Evolutionary conservation across 331 rosid species (phyloP), one percentile per base, ranked within the genome.

Genomic region (Telfairia occidentalis): DNA sequence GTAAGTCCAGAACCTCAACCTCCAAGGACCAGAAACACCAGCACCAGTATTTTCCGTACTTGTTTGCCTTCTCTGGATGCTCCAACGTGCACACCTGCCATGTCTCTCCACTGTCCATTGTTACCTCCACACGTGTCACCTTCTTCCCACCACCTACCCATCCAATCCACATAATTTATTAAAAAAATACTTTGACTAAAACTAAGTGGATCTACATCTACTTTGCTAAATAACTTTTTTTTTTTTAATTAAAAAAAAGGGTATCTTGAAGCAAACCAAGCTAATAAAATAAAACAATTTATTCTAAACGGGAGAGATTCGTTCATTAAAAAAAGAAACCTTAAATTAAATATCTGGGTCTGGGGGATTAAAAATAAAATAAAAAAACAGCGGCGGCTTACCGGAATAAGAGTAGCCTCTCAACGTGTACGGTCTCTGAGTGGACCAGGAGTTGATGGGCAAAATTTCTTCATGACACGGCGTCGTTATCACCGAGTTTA

Each of bases 1-100:
- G 71, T 1, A 93, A 71, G 78, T 87, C 85, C 35, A 88, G 77
- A 23, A 93, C 88, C 75, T 91, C 95, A 4, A 91, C 87, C 58
- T 91, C 98, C 74, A 93, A 67, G 0, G 86, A 88, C 98, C 98
- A 93, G 77, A 93, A 91, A 69, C 98, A 91, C 98, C 98, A 91
- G 78, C 98, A 93, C 97, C 97, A 93, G 78, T 84, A 84, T 53
- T 91, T 93, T 0, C 98, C 98, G 23, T 83, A 88, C 71, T 83
- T 93, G 85, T 55, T 93, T 0, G 92, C 83, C 71, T 87, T 93
- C 83, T 91, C 98, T 0, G 71, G 82, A 74, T 86, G 89, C 21
- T 89, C 97, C 81, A 89, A 34, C 6, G n/a, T 34, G 83, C 92
- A 78, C 83, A 91, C 82, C 0, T 54, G 82, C 98, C 98, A 93